These are phyloP conservation scores for Wickerhamomyces alni DNA, from an alignment of 805 yeast species.

Conservation along the genomic window DNA sequence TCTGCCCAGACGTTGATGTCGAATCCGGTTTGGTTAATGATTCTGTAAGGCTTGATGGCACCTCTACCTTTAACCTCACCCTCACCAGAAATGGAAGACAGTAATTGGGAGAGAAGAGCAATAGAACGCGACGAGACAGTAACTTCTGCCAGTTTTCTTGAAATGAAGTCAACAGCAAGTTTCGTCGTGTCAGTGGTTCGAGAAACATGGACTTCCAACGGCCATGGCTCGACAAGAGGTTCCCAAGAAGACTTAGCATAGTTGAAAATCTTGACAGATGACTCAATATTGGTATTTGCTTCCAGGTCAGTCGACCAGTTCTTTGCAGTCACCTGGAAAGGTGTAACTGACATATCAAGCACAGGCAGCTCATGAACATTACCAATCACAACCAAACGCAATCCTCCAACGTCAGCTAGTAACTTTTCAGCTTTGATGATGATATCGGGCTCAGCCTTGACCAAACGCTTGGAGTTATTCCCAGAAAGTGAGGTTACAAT, in stretches of 20 bases:
- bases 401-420: constrained; percentile 61
- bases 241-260: constrained; percentile 93
- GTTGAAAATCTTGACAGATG: constrained; percentile 72
- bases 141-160: constrained; percentile 71
- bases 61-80: constrained; percentile 60
- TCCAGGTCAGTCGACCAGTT: constrained; percentile 86
- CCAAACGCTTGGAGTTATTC: constrained; percentile 16
- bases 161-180: constrained; percentile 60
- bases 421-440: constrained; percentile 65
- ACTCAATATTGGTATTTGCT: constrained; percentile 58
- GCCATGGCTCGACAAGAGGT: constrained; percentile 87
- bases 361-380: constrained; percentile 89
- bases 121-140: constrained; percentile 79
- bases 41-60: constrained; percentile 73
- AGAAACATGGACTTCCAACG: constrained; percentile 65
- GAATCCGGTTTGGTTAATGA: constrained; percentile 80
- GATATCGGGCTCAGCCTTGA: constrained; percentile 27
- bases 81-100: constrained; percentile 48
- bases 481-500: constrained; percentile 46
- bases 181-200: constrained; percentile 38
- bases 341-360: constrained; percentile 64
- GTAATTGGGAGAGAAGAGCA: constrained; percentile 67
- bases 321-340: constrained; percentile 60
- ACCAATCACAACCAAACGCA: constrained; percentile 79
- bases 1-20: constrained; percentile 83